Conservation (phyloP, 495 filamentous ascomycete genomes). For the Neurospora tetrasperma region DNA sequence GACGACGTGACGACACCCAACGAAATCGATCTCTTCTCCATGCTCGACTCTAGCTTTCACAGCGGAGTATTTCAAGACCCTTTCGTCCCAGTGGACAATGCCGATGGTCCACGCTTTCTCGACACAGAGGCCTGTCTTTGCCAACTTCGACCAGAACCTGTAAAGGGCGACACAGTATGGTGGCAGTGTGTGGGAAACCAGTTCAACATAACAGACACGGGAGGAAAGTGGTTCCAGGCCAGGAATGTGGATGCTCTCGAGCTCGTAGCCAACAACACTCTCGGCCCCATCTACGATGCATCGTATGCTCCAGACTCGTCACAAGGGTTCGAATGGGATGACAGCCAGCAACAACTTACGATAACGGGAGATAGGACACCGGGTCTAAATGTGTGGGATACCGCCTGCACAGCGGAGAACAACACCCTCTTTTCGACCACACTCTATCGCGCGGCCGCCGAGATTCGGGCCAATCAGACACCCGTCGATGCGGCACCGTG, state of each 20-base stretch:
- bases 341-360: conserved; percentile 6
- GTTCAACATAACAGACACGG: conserved; percentile 15
- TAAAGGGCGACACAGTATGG: background rate
- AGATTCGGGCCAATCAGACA: conserved; percentile 3
- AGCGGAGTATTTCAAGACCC: conserved; percentile 17
- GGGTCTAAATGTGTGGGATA: conserved; percentile 17
- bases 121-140: conserved; percentile 32
- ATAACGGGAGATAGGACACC: background rate
- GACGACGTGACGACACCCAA: background rate
- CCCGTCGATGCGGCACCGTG: conserved; percentile 24
- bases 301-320: conserved; percentile 18
- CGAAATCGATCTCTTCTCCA: background rate
- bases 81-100: conserved; percentile 17
- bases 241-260: conserved; percentile 2
- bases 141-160: conserved; percentile 16
- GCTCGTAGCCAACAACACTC: conserved; percentile 2
- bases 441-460: conserved; percentile 16
- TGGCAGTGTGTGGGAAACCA: conserved; percentile 35
- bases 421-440: conserved; percentile 23
- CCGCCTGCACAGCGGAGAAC: conserved; percentile 24
- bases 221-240: conserved; percentile 33
- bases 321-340: conserved; percentile 7
- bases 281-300: conserved; percentile 18
- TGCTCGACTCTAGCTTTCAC: background rate
- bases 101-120: conserved; percentile 26